Conservation (phyloP, 768 basidiomycete genomes). For the Trametes elegans region DNA sequence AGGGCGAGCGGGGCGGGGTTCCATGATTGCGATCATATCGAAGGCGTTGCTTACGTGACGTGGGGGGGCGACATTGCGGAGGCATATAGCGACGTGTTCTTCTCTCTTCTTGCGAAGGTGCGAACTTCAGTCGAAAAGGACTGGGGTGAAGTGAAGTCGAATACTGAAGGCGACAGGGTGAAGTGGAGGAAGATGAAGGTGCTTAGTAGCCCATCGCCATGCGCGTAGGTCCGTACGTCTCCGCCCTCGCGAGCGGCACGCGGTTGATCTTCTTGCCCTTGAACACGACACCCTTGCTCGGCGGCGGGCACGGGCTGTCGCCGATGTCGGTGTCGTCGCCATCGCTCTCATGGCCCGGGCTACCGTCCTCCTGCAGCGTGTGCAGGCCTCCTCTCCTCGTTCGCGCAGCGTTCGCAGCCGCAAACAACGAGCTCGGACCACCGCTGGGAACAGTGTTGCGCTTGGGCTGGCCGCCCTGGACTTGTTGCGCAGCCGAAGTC, state of each 20-base stretch:
- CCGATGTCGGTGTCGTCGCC: constrained; percentile 79
- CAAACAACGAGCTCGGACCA: constrained; percentile 49
- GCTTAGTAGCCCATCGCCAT: constrained; percentile 37
- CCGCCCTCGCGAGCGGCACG: constrained; percentile 53
- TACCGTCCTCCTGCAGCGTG: constrained; percentile 69
- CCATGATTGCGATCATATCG: constrained; percentile 14
- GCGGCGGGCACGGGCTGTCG: constrained; percentile 86
- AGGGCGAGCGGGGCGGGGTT: neutral
- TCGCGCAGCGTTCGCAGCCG: constrained; percentile 67
- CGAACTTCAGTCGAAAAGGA: neutral
- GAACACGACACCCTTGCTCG: constrained; percentile 52
- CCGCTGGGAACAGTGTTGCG: constrained; percentile 65
- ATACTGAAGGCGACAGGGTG: neutral
- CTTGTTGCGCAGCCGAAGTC: constrained; percentile 34
- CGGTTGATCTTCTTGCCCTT: constrained; percentile 58
- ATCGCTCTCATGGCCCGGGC: constrained; percentile 57
- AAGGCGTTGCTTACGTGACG: neutral
- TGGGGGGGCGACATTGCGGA: neutral
- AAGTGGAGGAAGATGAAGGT: neutral
- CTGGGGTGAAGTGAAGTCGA: neutral
- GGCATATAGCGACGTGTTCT: constrained; percentile 1
- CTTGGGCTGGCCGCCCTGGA: constrained; percentile 40
- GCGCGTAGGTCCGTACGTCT: constrained; percentile 66
- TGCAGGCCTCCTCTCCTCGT: constrained; percentile 57
- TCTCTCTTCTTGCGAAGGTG: neutral